Evolutionary conservation across 108 stramenopile genomes (phyloP).

Genomic region (Epipyxis sp.): DNA sequence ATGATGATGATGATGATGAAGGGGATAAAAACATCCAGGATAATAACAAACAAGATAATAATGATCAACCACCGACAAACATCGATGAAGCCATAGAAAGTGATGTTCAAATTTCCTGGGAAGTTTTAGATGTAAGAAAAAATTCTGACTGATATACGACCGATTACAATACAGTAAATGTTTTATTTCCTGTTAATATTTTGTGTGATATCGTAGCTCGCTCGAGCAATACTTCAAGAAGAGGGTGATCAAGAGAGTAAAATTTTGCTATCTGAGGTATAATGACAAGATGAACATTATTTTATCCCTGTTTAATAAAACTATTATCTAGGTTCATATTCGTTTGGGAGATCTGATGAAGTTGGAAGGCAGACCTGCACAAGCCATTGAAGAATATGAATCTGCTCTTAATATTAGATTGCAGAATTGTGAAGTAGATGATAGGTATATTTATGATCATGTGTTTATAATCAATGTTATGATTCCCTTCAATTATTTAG

Average conservation of each 20-base stretch:
- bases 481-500: too few species aligned
- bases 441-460: too few species aligned
- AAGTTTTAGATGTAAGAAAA: constrained; percentile 17
- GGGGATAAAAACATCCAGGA: constrained; percentile 9
- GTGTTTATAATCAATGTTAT: too few species aligned
- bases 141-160: neutral
- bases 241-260: neutral
- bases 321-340: neutral
- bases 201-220: neutral
- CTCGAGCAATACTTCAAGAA: neutral
- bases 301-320: too few species aligned
- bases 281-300: neutral
- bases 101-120: constrained; percentile 7
- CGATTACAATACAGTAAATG: neutral
- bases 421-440: neutral
- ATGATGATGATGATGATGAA: constrained; percentile 21
- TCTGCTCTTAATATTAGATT: neutral
- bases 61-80: constrained; percentile 22
- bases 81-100: constrained; percentile 20
- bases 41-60: constrained; percentile 33
- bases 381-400: neutral
- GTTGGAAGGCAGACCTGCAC: neutral
- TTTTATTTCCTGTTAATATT: neutral
- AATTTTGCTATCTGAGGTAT: neutral
- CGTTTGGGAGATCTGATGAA: neutral